Evolutionary conservation across 2,329 filamentous ascomycete genomes (phyloP), one percentile per base, ranked within the genome.

Genomic region (Alternaria burnsii): DNA sequence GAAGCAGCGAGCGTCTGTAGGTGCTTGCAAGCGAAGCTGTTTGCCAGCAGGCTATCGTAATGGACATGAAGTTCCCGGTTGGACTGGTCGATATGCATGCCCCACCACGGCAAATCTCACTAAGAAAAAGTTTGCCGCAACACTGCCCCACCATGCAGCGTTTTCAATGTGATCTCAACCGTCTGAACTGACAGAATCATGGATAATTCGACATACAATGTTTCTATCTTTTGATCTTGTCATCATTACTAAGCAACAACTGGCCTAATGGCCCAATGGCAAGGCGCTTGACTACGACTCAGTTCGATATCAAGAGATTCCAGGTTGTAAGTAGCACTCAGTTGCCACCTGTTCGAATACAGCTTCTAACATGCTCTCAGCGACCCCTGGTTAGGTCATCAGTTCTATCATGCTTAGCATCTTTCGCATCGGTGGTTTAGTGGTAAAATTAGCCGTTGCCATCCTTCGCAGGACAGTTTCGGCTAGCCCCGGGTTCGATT

Each of bases 261-360:
- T 47, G 71, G 71, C 60, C 69, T 62, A 69, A 70, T 84, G 82
- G 82, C 82, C 82, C 82, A 84, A 84, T 84, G 82, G 82, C 81
- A 84, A 84, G 82, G 82, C 81, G 82, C 81, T 83, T 84, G 82
- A 84, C 82, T 84, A 83, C 82, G 82, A 83, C 69, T 60, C 11
- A 18, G 48, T 50, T 36, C 11, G 61, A 52, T 47, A 74, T 74
- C 71, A 74, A 72, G 69, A 74, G 71, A 74, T 73, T 72, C 68
- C 70, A 73, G 71, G 68, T 63, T 62, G 54, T 57, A 52, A 42
- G 54, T 57, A 51, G 40, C 50, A 28, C 24, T 20, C 36, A 20
- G 10, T 20, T 22, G 38, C 38, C 38, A n/a, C 16, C 36, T 2
- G 14, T 52, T 52, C 50, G 50, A 42, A 42, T 24, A 11, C 24